Percentiles rank a stretch among this genome's conserved stretches.
Conservation (phyloP, 2,329 filamentous ascomycete genomes). For the Talaromyces amestolkiae region DNA sequence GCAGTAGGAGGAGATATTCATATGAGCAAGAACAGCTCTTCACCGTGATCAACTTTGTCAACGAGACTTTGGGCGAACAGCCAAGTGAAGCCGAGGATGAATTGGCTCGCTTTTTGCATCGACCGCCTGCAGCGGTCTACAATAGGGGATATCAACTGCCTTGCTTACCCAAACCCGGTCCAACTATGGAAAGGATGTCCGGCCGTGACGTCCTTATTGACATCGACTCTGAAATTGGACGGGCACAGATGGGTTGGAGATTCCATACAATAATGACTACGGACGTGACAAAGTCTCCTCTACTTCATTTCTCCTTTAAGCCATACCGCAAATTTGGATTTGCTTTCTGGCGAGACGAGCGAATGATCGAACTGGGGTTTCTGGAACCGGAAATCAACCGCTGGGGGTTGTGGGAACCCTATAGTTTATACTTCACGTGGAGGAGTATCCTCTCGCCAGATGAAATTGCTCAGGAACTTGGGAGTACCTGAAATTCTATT, state of each 20-base stretch:
- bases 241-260: neutral
- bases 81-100: neutral
- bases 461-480: neutral
- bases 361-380: neutral
- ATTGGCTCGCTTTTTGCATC: neutral
- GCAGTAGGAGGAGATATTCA: neutral
- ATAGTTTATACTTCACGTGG: neutral
- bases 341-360: neutral
- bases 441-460: neutral
- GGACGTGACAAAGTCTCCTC: neutral
- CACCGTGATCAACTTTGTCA: neutral
- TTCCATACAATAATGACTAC: neutral
- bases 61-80: neutral
- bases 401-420: neutral
- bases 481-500: neutral
- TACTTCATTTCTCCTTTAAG: neutral
- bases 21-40: neutral
- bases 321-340: neutral
- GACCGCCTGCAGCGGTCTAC: neutral
- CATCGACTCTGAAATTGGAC: neutral
- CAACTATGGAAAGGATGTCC: neutral
- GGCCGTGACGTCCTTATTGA: neutral
- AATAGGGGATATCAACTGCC: neutral
- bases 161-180: neutral
- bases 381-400: neutral